Evolutionary conservation across 768 basidiomycete genomes (phyloP), one percentile per base, ranked within the genome.

Genomic region (Trametes coccinea): DNA sequence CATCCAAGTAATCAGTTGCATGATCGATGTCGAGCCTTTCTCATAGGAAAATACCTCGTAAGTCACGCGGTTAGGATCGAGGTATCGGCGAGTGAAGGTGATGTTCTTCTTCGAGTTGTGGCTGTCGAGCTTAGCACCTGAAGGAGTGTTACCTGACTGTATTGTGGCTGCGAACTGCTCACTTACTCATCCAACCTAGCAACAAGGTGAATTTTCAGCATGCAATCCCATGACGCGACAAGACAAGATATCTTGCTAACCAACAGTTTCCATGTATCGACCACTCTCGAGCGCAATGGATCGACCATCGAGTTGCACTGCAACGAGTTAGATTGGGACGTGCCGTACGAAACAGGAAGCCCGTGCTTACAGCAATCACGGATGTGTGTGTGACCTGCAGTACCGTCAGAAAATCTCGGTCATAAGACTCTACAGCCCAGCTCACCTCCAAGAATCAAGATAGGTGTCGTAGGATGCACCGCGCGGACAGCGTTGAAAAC

Each of bases 261-360:
- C 93, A 56, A 95, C 78, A 9, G 94, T 97, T 75, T 97, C 95
- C 88, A 96, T 90, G 71, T 95, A 96, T 27, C 92, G 79, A 16
- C 95, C 90, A 64, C 91, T 89, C 68, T 93, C 90, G 62, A 95
- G 71, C 2, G 88, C 79, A 78, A 94, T 92, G 0, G 88, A 87
- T n/a, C 87, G 80, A 3, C 80, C 82, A 72, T 94, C 93, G 22
- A 85, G 76, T 72, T 87, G 86, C 27, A 82, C 84, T 85, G 51
- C 22, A 50, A 10, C 6, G 4, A 0, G 31, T 49, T 11, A 27
- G 47, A 4, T 45, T 47, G 9, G 49, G 56, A 0, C 27, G 14
- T 22, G 2, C 31, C 7, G 50, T 34, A 49, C 22, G 22, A 22
- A 22, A 22, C 22, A 22, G 22, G 6, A 50, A 9, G 4, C 34